Base-by-base conservation (phyloP, 2,329 filamentous ascomycete genomes). In the Amauroascus niger region DNA sequence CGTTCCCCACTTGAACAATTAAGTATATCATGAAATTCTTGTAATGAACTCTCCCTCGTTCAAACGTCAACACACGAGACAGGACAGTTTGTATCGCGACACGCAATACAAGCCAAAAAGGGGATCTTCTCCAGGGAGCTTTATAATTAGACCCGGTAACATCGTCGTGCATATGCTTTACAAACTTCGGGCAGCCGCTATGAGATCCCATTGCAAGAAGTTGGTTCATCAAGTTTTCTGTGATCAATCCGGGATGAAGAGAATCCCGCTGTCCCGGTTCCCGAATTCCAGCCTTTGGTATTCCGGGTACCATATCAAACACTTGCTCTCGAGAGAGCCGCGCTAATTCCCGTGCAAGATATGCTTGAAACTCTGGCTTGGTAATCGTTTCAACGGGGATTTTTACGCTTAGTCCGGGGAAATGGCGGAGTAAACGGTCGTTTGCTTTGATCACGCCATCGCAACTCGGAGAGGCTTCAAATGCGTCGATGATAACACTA, bases 111-210 rank as follows among this genome's bases (percentile, higher is more conserved):
- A 82, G 66, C 77, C 77, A 82, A 0, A 74, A 50, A 0, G 78
- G 68, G 6, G 78, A 81, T 39, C 74, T 63, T 18, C 73, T 65
- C 79, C 78, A 81, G 0, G 74, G 74, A 53, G 59, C 52, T 1
- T 60, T 56, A 35, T 22, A 39, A 8, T 28, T 11, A 22, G 13
- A 11, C 64, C 68, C 79, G 2, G 76, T 56, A 1, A 79, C 69
- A 6, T 81, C 77, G 40, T 81, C 78, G 1, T 75, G 71, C 0
- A 74, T 76, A 41, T 74, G 66, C 56, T 82, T 82, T 40, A 58
- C 65, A 22, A 81, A 67, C 0, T 64, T 62, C 0, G 43, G 6
- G 0, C 60, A 59, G 1, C 57, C 13, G 7, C 57, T 56, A 0
- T 63, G 54, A 11, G 61, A 44, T 0, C 76, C 77, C 1, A 74